Conservation (phyloP, 495 filamentous ascomycete genomes). For the Aspergillus ostianus region DNA sequence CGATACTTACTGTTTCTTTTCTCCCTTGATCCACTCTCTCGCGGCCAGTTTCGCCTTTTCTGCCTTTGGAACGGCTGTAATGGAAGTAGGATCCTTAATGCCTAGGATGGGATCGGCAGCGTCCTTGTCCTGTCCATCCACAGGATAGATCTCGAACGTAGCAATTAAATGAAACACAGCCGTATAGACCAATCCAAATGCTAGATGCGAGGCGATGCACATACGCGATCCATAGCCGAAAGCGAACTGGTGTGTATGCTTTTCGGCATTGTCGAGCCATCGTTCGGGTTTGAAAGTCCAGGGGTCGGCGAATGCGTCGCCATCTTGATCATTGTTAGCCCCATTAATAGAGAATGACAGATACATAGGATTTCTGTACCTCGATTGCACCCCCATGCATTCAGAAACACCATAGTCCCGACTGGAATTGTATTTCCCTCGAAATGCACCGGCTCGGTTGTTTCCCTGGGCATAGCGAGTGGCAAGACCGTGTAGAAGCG, state of each 20-base stretch:
- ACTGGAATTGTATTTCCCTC: conserved; percentile 48
- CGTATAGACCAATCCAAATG: not conserved
- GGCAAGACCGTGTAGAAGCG: conserved; percentile 54
- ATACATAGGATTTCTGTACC: not conserved
- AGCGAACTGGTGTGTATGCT: not conserved
- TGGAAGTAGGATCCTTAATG: not conserved
- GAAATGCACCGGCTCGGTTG: conserved; percentile 48
- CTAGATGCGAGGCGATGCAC: conserved; percentile 5
- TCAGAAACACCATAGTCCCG: conserved; percentile 9
- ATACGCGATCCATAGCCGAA: conserved; percentile 11
- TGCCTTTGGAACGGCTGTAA: not conserved
- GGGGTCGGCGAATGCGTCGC: conserved; percentile 2
- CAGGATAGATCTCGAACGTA: not conserved
- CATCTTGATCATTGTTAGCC: not conserved
- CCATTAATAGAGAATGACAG: not conserved
- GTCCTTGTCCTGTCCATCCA: not conserved
- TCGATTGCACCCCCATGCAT: conserved; percentile 8
- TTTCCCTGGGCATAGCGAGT: conserved; percentile 51
- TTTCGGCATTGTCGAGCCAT: conserved; percentile 2
- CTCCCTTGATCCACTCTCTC: not conserved
- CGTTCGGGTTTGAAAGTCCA: conserved; percentile 3
- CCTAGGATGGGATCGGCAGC: not conserved
- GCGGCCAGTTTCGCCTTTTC: not conserved
- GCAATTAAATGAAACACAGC: not conserved
- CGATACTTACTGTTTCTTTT: not conserved